Conservation (phyloP, 2,329 filamentous ascomycete genomes). For the Pseudogymnoascus sp. region DNA sequence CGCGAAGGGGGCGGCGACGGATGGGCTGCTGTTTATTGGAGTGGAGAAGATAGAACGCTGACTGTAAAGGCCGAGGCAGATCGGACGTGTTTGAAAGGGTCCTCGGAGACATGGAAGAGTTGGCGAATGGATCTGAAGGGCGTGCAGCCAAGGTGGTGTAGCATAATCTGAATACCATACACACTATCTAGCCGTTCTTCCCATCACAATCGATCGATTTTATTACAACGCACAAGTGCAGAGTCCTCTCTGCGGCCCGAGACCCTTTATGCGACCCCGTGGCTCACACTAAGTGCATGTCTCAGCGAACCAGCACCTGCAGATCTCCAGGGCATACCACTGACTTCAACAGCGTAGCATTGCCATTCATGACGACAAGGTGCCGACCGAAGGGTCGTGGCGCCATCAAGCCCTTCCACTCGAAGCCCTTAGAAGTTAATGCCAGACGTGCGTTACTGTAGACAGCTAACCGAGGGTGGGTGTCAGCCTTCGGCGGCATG, state of each 20-base stretch:
- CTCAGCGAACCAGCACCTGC: not conserved
- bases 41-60: slow-evolving; percentile 48
- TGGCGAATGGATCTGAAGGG: not conserved
- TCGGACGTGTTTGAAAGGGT: not conserved
- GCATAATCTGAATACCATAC: not conserved
- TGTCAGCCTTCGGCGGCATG: not conserved
- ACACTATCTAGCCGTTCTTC: not conserved
- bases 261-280: not conserved
- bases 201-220: not conserved
- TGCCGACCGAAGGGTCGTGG: not conserved
- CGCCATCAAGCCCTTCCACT: not conserved
- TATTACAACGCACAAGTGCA: slow-evolving; percentile 4
- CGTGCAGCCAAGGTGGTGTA: not conserved
- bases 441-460: not conserved
- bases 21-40: slow-evolving; percentile 65
- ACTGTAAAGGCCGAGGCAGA: not conserved
- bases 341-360: not conserved
- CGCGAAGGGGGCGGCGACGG: slow-evolving; percentile 52
- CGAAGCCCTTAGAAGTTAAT: not conserved
- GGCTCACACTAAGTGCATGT: not conserved
- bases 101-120: not conserved
- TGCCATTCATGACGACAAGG: not conserved
- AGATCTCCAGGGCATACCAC: not conserved
- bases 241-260: not conserved
- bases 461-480: not conserved